phyloP scores from a whole-genome alignment of 2,329 filamentous ascomycete species.

The Elsinoe necatrix region DNA sequence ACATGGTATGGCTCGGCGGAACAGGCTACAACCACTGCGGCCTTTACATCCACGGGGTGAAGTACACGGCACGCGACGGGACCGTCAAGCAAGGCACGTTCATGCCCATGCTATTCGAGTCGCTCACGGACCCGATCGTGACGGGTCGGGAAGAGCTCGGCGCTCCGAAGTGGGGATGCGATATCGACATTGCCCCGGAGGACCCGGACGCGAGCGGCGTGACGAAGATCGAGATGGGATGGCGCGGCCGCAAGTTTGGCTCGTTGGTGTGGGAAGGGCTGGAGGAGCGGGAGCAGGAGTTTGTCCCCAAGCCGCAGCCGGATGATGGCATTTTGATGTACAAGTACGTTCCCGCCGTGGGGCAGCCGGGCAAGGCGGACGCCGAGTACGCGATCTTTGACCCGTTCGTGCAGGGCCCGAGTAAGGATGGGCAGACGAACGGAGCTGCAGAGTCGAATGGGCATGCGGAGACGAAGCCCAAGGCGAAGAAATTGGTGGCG shows the following conservation, averaged over 20 bases:
- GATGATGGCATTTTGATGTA: slow-evolving; percentile 48
- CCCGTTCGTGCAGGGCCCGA: slow-evolving; percentile 27
- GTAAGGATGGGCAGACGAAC: slow-evolving; percentile 25
- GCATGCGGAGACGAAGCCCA: slow-evolving; percentile 2
- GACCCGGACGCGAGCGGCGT: slow-evolving; percentile 16
- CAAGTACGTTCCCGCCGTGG: slow-evolving; percentile 50
- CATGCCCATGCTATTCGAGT: slow-evolving; percentile 50
- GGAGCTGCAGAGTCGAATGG: neutral
- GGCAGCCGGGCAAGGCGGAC: slow-evolving; percentile 44
- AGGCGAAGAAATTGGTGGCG: slow-evolving; percentile 30
- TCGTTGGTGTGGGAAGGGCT: slow-evolving; percentile 26
- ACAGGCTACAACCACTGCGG: slow-evolving; percentile 49
- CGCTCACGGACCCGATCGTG: slow-evolving; percentile 49
- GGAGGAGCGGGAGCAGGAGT: slow-evolving; percentile 16
- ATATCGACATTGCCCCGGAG: slow-evolving; percentile 22
- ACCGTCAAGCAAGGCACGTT: slow-evolving; percentile 43
- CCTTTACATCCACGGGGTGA: slow-evolving; percentile 53
- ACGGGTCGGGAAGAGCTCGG: slow-evolving; percentile 52
- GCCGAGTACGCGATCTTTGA: slow-evolving; percentile 45
- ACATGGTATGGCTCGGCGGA: slow-evolving; percentile 53
- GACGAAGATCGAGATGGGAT: slow-evolving; percentile 23
- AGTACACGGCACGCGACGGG: slow-evolving; percentile 46
- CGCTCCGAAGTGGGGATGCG: slow-evolving; percentile 42
- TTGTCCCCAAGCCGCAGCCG: slow-evolving; percentile 18
- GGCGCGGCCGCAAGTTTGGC: slow-evolving; percentile 31